A percentile compares a stretch with the other conserved stretches of the same genome.
Conservation (phyloP, 441 rosid genomes). For the Mallotus japonicus region DNA sequence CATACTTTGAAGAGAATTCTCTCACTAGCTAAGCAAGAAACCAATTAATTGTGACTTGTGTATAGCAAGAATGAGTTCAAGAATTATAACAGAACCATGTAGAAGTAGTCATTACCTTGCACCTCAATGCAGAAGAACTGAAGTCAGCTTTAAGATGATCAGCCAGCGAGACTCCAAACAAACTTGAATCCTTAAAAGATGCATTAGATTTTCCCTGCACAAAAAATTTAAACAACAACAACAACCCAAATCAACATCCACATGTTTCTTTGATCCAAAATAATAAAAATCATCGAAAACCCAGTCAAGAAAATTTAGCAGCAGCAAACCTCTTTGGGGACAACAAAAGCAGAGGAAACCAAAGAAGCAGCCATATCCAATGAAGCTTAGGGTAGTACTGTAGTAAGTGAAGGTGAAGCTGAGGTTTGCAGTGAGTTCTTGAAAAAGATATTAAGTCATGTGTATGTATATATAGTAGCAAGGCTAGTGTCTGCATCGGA, state of each 20-base stretch:
- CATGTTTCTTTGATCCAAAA: background rate
- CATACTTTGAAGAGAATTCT: no score
- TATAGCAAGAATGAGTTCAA: background rate
- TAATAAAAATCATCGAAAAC: background rate
- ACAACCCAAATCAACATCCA: constrained; percentile 10
- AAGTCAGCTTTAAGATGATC: constrained; percentile 58
- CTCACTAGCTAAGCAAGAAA: no score
- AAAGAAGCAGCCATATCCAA: constrained; percentile 53
- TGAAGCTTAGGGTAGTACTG: background rate
- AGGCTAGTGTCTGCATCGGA: background rate
- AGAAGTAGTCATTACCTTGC: constrained; percentile 42
- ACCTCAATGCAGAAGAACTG: constrained; percentile 53
- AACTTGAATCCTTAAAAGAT: constrained; percentile 70
- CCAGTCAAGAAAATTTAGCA: background rate
- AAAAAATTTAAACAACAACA: constrained; percentile 2
- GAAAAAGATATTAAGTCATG: constrained; percentile 21
- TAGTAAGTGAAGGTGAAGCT: background rate
- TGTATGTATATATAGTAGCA: constrained; percentile 2
- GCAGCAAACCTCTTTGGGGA: constrained; percentile 58
- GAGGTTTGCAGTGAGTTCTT: background rate
- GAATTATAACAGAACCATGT: background rate
- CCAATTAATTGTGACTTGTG: background rate
- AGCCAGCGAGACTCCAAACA: constrained; percentile 74
- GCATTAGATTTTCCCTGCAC: constrained; percentile 54
- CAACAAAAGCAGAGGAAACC: constrained; percentile 61